Percentiles rank a stretch among this genome's conserved stretches.
These are phyloP conservation scores for Phytopythium litorale DNA, from an alignment of 352 stramenopile genomes.

Conservation along the genomic window DNA sequence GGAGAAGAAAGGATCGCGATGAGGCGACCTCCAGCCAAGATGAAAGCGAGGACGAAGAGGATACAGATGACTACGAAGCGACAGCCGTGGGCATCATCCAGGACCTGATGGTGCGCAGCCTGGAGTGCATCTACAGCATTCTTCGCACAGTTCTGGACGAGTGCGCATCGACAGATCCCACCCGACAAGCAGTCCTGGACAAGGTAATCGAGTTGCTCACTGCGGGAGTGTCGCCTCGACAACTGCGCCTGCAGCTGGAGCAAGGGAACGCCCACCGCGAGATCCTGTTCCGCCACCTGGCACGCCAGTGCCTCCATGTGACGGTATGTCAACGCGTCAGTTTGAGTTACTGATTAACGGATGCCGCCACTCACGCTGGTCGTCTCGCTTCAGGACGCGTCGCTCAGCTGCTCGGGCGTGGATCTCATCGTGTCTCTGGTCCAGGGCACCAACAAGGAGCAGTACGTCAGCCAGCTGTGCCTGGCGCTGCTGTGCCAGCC, in stretches of 20 bases:
- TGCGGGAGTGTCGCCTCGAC: conserved; percentile 13
- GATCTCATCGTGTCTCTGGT: conserved; percentile 38
- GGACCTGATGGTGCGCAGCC: conserved; percentile 21
- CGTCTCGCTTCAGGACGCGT: conserved; percentile 27
- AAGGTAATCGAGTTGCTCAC: conserved; percentile 37
- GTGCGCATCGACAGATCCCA: conserved; percentile 14
- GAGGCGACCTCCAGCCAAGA: neutral
- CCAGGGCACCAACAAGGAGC: conserved; percentile 35
- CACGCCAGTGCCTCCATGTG: conserved; percentile 41
- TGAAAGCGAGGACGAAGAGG: conserved; percentile 5
- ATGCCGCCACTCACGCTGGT: conserved; percentile 1
- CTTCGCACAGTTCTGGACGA: conserved; percentile 36
- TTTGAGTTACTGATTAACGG: conserved; percentile 3
- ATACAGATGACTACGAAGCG: neutral
- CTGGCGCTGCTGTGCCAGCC: conserved; percentile 57
- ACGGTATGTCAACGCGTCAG: conserved; percentile 24
- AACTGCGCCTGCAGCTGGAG: conserved; percentile 4
- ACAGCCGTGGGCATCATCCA: conserved; percentile 12
- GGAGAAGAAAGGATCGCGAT: neutral
- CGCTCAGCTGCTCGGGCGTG: conserved; percentile 37
- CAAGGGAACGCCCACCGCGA: conserved; percentile 14
- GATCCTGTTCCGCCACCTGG: conserved; percentile 41
- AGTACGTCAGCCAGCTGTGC: conserved; percentile 44
- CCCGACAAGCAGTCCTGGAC: neutral
- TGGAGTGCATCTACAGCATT: conserved; percentile 36